Conservation (phyloP, 2,329 filamentous ascomycete genomes). For the Ascochyta viciae-villosae region DNA sequence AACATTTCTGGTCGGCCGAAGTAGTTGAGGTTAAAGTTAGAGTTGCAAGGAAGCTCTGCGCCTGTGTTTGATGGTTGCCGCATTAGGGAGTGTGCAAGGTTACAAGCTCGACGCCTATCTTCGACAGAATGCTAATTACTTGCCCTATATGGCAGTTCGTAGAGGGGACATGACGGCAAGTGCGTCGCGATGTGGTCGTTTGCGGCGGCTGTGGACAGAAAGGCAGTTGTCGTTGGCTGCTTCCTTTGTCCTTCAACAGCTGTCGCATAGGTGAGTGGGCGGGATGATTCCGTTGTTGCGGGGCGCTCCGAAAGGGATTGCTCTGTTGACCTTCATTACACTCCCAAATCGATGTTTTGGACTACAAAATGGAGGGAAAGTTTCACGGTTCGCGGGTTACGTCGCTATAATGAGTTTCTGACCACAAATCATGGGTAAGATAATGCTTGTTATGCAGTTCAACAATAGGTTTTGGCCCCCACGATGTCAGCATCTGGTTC, state of each 20-base stretch:
- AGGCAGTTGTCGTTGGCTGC: not conserved
- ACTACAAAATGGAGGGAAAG: not conserved
- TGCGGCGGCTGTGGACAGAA: slow-evolving; percentile 6
- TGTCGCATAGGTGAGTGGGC: not conserved
- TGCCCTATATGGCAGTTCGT: slow-evolving; percentile 5
- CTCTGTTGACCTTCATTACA: not conserved
- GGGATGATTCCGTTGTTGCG: not conserved
- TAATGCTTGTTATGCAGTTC: not conserved
- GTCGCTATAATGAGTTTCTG: not conserved
- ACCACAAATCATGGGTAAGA: not conserved
- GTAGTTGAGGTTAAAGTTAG: slow-evolving; percentile 3
- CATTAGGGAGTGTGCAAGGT: slow-evolving; percentile 9
- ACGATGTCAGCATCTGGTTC: not conserved
- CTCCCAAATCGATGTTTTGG: not conserved
- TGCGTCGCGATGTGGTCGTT: slow-evolving; percentile 1
- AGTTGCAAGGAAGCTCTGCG: slow-evolving; percentile 11
- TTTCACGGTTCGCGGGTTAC: not conserved
- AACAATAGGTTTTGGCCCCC: slow-evolving; percentile 3
- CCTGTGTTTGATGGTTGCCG: slow-evolving; percentile 9
- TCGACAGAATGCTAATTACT: slow-evolving; percentile 2
- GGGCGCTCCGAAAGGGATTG: not conserved
- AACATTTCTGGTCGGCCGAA: not conserved
- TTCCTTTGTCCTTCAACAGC: slow-evolving; percentile 6
- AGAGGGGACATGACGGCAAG: not conserved
- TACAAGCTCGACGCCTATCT: slow-evolving; percentile 13